phyloP scores from a whole-genome alignment of 148 eudicot genomes.

The Selenicereus undatus region DNA sequence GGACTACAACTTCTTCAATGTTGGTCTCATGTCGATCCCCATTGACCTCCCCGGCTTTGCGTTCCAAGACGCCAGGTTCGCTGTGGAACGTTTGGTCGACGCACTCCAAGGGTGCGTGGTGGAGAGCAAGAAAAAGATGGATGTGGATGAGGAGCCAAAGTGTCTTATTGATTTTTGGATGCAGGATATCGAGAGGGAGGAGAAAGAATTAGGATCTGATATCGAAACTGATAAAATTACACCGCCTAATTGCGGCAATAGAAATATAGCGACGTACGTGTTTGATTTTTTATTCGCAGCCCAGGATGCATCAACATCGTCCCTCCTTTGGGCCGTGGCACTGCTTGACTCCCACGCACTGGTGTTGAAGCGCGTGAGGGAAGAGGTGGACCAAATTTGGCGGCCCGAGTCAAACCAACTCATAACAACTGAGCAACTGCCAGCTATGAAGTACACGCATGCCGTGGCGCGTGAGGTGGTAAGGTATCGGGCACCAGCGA shows the following conservation, averaged over 20 bases:
- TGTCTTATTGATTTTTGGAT: slow-evolving; percentile 83
- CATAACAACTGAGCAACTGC: slow-evolving; percentile 52
- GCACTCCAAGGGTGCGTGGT: slow-evolving; percentile 49
- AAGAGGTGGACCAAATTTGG: slow-evolving; percentile 55
- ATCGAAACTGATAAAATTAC: not conserved
- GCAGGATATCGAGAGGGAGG: slow-evolving; percentile 54
- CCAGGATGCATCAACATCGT: slow-evolving; percentile 83
- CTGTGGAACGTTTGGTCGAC: slow-evolving; percentile 49
- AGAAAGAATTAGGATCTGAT: slow-evolving; percentile 19
- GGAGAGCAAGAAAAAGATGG: slow-evolving; percentile 46
- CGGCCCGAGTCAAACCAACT: slow-evolving; percentile 25
- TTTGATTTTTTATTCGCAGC: slow-evolving; percentile 85
- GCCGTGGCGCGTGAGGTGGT: slow-evolving; percentile 92
- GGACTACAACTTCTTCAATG: slow-evolving; percentile 65
- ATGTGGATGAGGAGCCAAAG: slow-evolving; percentile 38
- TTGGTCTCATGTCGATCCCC: slow-evolving; percentile 70
- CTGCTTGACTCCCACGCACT: slow-evolving; percentile 62
- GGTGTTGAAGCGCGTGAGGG: slow-evolving; percentile 45
- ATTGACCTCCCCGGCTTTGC: slow-evolving; percentile 76
- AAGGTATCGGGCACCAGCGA: slow-evolving; percentile 68
- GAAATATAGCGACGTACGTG: slow-evolving; percentile 53
- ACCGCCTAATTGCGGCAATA: slow-evolving; percentile 31
- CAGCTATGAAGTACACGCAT: slow-evolving; percentile 66
- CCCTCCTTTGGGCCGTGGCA: slow-evolving; percentile 78
- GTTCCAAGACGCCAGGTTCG: slow-evolving; percentile 59